These are phyloP conservation scores for Podila horticola DNA, from an alignment of 192 early-diverging fungal genomes.

Conservation along the genomic window DNA sequence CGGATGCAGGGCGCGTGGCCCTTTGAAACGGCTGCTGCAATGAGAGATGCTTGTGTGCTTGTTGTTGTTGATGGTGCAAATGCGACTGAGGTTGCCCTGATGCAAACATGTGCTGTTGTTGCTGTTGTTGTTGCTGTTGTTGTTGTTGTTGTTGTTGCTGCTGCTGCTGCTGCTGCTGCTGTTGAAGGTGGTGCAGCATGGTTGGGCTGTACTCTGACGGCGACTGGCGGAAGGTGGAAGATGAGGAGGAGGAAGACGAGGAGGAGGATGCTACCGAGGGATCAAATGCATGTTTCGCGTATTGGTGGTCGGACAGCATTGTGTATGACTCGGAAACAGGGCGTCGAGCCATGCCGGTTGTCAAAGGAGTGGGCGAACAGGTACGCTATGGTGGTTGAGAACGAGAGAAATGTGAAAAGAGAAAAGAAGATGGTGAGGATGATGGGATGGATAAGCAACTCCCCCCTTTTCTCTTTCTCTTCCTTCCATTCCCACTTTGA, in stretches of 20 bases:
- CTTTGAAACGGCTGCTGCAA: conserved; percentile 21
- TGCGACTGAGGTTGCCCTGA: conserved; percentile 1
- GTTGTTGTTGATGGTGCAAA: background rate
- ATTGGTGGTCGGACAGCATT: conserved; percentile 44
- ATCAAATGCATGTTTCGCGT: conserved; percentile 46
- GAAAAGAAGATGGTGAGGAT: background rate
- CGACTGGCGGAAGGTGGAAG: conserved; percentile 22
- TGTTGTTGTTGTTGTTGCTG: conserved; percentile 27
- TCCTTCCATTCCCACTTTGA: too few species aligned
- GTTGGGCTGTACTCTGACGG: conserved; percentile 40
- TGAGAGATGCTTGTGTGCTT: background rate
- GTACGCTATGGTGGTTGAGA: background rate
- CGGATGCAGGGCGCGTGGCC: conserved; percentile 32
- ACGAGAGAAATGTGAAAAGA: background rate
- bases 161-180: conserved; percentile 27
- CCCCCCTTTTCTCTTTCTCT: too few species aligned
- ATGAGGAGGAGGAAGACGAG: background rate
- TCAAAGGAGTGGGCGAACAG: background rate
- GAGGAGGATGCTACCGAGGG: conserved; percentile 11
- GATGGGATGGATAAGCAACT: background rate
- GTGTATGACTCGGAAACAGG: conserved; percentile 51
- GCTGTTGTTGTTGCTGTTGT: conserved; percentile 6
- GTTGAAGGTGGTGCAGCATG: conserved; percentile 44
- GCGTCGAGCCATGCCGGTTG: conserved; percentile 48
- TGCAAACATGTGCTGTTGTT: conserved; percentile 10